Conservation (phyloP, 2,329 filamentous ascomycete species). For the Fusarium phyllophilum region DNA sequence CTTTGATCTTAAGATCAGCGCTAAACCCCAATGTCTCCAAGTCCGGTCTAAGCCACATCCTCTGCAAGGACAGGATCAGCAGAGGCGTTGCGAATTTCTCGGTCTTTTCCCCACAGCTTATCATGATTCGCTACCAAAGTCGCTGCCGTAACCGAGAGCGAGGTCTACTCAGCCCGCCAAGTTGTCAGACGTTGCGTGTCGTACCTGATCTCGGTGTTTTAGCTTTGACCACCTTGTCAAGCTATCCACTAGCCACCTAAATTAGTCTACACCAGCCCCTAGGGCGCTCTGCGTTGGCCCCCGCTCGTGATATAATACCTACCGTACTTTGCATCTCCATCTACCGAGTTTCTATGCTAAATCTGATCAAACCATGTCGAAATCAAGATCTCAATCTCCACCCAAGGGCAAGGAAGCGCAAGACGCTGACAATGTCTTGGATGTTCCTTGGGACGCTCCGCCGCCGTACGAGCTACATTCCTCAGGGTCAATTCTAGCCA, state of each 20-base stretch:
- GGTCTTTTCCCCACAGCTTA: not conserved
- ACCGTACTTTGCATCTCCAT: not conserved
- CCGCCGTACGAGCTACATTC: slow-evolving; percentile 1
- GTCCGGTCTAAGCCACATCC: not conserved
- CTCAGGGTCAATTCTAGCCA: not conserved
- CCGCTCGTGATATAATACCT: not conserved
- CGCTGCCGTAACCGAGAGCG: not conserved
- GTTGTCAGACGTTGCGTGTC: not conserved
- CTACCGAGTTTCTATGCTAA: no score
- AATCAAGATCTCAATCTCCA: not conserved
- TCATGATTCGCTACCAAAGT: not conserved
- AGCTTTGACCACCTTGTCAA: not conserved
- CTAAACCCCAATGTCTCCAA: not conserved
- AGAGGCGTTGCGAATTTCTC: not conserved
- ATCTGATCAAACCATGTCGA: not conserved
- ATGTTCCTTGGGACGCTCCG: not conserved
- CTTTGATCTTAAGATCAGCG: not conserved
- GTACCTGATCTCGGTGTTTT: not conserved
- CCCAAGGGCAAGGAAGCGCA: not conserved
- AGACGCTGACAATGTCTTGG: not conserved
- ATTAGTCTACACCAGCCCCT: not conserved
- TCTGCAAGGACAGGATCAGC: not conserved
- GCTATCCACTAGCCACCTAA: not conserved
- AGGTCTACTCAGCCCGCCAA: not conserved
- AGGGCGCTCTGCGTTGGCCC: not conserved